Evolutionary conservation across 768 basidiomycete species (phyloP).

Genomic region (Termitomyces bulborhizus): DNA sequence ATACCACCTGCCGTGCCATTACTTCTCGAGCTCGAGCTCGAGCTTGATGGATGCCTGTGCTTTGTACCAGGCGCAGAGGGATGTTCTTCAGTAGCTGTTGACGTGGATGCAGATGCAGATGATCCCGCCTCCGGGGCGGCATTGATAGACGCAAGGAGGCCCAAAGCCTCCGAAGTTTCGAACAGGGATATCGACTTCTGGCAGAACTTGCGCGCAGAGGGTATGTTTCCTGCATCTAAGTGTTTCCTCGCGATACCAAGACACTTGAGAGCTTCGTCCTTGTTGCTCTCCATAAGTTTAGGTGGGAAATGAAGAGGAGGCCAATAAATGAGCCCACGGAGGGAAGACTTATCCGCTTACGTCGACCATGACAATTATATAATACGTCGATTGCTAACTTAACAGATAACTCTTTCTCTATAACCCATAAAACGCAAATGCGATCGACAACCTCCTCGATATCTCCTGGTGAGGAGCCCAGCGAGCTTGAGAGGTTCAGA

Average conservation of each 20-base stretch:
- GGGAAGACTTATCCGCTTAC: conserved; percentile 9
- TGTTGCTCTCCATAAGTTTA: conserved; percentile 75
- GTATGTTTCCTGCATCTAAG: conserved; percentile 60
- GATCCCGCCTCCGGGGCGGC: conserved; percentile 42
- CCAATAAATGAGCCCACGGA: conserved; percentile 3
- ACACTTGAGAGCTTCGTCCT: conserved; percentile 83
- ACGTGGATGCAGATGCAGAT: conserved; percentile 33
- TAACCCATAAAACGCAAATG: conserved; percentile 9
- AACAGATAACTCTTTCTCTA: conserved; percentile 5
- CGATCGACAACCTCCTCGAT: conserved; percentile 11
- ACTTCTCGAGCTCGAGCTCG: conserved; percentile 13
- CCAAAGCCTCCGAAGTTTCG: conserved; percentile 67
- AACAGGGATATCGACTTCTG: conserved; percentile 84
- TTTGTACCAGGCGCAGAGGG: conserved; percentile 69
- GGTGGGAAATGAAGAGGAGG: not conserved
- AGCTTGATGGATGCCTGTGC: conserved; percentile 42
- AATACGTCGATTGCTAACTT: conserved; percentile 4
- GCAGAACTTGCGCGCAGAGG: conserved; percentile 83
- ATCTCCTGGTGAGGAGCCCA: conserved; percentile 35
- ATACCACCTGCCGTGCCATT: conserved; percentile 50
- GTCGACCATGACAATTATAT: conserved; percentile 2
- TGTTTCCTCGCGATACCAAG: conserved; percentile 75
- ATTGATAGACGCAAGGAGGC: conserved; percentile 63
- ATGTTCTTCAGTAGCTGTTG: conserved; percentile 48
- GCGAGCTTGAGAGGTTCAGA: conserved; percentile 66